phyloP scores from a whole-genome alignment of 148 eudicot genomes.

The Fagopyrum homotropicum region DNA sequence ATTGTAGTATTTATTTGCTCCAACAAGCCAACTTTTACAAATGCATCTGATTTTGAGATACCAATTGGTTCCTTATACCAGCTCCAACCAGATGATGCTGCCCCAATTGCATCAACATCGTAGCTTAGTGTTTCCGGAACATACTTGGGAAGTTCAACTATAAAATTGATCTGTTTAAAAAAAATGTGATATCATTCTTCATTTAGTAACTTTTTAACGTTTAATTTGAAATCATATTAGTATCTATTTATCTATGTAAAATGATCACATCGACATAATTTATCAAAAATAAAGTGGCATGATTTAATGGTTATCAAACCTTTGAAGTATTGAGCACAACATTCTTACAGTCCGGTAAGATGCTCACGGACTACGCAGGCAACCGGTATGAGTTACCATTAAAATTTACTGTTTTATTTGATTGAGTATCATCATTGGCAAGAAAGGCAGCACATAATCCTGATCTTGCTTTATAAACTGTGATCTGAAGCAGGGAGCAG shows the following conservation, averaged over 20 bases:
- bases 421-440: conserved; percentile 59
- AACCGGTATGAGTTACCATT: conserved; percentile 70
- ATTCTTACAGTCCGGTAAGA: conserved; percentile 96
- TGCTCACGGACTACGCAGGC: conserved; percentile 99
- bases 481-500: conserved; percentile 40
- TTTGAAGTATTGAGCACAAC: conserved; percentile 85
- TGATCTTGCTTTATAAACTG: conserved; percentile 64
- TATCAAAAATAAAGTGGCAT: no score
- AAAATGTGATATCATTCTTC: neutral
- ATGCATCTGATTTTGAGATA: conserved; percentile 51
- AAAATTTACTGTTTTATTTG: conserved; percentile 63
- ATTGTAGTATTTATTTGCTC: conserved; percentile 94
- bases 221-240: neutral
- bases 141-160: conserved; percentile 47
- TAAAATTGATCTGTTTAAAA: conserved; percentile 64
- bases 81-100: conserved; percentile 64
- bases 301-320: conserved; percentile 31
- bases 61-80: conserved; percentile 84
- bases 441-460: conserved; percentile 81
- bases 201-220: no score
- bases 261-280: no score
- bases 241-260: no score
- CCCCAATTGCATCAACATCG: conserved; percentile 32
- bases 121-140: conserved; percentile 29
- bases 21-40: conserved; percentile 51